A percentile compares a stretch with the other conserved stretches of the same genome.
phyloP scores from a whole-genome alignment of 2,329 filamentous ascomycete genomes.

The Ascochyta koolunga region DNA sequence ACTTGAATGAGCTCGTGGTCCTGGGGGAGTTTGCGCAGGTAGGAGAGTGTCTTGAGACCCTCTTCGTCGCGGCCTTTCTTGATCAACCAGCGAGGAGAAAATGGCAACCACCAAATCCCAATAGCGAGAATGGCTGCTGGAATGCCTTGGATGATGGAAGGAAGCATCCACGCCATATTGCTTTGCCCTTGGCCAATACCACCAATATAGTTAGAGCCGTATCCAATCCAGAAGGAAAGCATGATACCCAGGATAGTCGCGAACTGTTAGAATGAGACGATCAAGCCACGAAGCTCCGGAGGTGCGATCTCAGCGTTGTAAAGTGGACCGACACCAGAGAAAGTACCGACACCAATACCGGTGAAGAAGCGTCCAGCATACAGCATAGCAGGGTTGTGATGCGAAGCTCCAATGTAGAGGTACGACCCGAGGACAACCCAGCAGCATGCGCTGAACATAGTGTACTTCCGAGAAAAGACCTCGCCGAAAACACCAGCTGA shows the following conservation, averaged over 20 bases:
- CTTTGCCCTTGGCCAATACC: constrained; percentile 49
- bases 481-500: constrained; percentile 57
- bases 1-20: constrained; percentile 49
- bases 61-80: constrained; percentile 36
- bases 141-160: constrained; percentile 35
- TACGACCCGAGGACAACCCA: constrained; percentile 52
- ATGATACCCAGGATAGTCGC: constrained; percentile 40
- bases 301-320: constrained; percentile 53
- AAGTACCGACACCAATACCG: constrained; percentile 57
- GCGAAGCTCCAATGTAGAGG: constrained; percentile 53
- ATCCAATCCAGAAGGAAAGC: constrained; percentile 42
- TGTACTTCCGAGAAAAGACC: constrained; percentile 58
- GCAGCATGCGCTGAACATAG: constrained; percentile 57
- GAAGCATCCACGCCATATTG: constrained; percentile 35
- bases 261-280: constrained; percentile 41
- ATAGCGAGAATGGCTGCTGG: constrained; percentile 32
- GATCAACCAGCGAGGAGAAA: constrained; percentile 35
- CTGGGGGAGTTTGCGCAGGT: constrained; percentile 38
- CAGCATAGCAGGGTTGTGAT: constrained; percentile 50
- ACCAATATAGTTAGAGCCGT: constrained; percentile 46
- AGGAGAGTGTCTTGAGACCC: constrained; percentile 28
- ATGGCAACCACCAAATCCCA: constrained; percentile 36
- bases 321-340: constrained; percentile 54
- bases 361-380: constrained; percentile 60
- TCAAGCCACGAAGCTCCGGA: constrained; percentile 35